Base-by-base conservation (phyloP, 2,329 filamentous ascomycete genomes). In the Acrocalymma vagum region DNA sequence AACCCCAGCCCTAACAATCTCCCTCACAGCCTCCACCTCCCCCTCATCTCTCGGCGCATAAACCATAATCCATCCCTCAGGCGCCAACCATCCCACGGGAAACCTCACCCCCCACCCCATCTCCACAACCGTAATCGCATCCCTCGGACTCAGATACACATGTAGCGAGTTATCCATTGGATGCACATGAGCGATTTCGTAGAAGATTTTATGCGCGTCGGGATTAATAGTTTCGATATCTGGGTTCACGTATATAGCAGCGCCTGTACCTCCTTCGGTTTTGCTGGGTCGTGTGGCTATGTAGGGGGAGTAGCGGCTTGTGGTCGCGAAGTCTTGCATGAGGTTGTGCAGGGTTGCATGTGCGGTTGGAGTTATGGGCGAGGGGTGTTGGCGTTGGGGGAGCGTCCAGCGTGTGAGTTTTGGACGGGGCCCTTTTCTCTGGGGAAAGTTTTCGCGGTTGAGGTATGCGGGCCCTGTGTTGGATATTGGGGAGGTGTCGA, bases 91-190 rank as follows among this genome's bases (percentile, higher is more conserved):
- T 6, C 48, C 49, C 1, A 65, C 58, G 0, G 79, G 78, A 65
- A 83, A 81, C 25, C 78, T 62, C 71, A 91, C 82, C 1, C 86
- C 90, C 90, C 90, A 95, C 2, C 88, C 88, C 51, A 83, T 83
- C 52, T 83, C 78, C 17, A 95, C 72, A 3, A 94, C 80, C 34
- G 85, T 75, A 53, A 77, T 82, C 39, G 88, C 88, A 65, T 95
- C 90, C 29, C 83, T 79, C 0, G 88, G 88, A 60, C 92, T 88
- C 20, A 94, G 77, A 38, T 84, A 89, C 65, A 94, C 77, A 69
- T 95, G 90, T 76, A 93, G 76, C 9, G 85, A 87, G 52, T 86
- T 81, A 48, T 94, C 90, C 14, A 79, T 84, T 38, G 84, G 81
- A 69, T 95, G 90, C 9, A 90, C 82, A 65, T 95, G 90, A 13